A percentile compares a stretch with the other conserved stretches of the same genome.
These are phyloP conservation scores for Austroboletus rostrupii DNA, from an alignment of 1,284 basidiomycete genomes.

Conservation along the genomic window DNA sequence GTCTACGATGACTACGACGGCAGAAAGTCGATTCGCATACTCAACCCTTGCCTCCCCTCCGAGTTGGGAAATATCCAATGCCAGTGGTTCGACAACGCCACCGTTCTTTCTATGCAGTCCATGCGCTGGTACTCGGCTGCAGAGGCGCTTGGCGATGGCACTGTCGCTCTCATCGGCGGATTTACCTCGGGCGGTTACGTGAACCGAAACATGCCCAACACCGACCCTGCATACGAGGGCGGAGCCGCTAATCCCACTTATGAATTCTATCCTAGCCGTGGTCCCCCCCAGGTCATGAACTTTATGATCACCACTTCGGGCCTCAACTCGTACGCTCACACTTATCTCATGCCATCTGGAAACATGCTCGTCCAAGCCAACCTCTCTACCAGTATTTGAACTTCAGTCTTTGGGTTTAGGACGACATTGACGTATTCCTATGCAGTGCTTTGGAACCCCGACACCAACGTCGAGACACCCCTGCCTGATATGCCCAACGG, in stretches of 20 bases:
- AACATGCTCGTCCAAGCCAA: constrained; percentile 85
- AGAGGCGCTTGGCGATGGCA: constrained; percentile 67
- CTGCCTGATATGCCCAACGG: constrained; percentile 61
- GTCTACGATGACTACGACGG: constrained; percentile 68
- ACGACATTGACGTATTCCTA: background rate
- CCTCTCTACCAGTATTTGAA: constrained; percentile 62
- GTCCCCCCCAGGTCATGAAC: constrained; percentile 42
- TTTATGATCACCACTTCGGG: constrained; percentile 83
- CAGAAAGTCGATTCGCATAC: constrained; percentile 62
- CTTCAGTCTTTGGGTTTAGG: background rate
- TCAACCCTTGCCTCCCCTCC: constrained; percentile 70
- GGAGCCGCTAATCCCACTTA: constrained; percentile 64
- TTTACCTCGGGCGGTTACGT: constrained; percentile 85
- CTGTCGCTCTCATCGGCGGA: constrained; percentile 73
- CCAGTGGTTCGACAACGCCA: constrained; percentile 76
- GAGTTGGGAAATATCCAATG: constrained; percentile 51
- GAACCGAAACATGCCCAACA: constrained; percentile 77
- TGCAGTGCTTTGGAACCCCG: constrained; percentile 51
- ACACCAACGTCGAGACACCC: constrained; percentile 55
- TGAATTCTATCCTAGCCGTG: constrained; percentile 79
- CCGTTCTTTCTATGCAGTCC: constrained; percentile 67
- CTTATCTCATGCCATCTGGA: constrained; percentile 83
- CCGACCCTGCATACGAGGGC: constrained; percentile 61
- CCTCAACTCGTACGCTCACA: constrained; percentile 85
- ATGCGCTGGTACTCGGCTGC: constrained; percentile 88